Conservation (phyloP, 75 land plant species). For the Pinus taeda region DNA sequence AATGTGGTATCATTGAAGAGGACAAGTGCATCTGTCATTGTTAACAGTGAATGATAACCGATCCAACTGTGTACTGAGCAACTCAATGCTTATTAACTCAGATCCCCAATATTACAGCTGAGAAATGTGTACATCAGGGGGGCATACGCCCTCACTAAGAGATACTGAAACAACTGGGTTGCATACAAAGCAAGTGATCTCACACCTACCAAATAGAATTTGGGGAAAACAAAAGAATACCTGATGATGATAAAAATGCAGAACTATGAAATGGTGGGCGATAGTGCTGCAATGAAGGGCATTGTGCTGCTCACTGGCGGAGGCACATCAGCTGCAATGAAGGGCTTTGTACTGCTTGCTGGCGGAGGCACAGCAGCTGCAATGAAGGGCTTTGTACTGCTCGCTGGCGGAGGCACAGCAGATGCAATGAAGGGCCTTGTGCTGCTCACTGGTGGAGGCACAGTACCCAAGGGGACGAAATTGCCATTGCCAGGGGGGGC, state of each 20-base stretch:
- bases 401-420: neutral
- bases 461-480: neutral
- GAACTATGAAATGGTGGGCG: neutral
- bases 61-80: too few relatives aligned
- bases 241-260: neutral
- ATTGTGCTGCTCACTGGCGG: conserved; percentile 1
- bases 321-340: neutral
- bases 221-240: neutral
- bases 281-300: neutral
- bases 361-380: neutral
- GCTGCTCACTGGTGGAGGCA: conserved; percentile 1
- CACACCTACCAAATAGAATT: conserved; percentile 3
- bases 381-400: neutral
- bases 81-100: too few relatives aligned
- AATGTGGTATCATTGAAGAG: too few relatives aligned
- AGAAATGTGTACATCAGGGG: neutral
- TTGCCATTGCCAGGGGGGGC: too few relatives aligned
- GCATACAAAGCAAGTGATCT: neutral
- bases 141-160: neutral
- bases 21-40: too few relatives aligned
- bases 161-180: neutral
- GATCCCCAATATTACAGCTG: neutral
- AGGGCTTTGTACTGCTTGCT: neutral
- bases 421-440: neutral
- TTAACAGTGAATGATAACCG: too few relatives aligned